Percentiles rank a stretch among this genome's conserved stretches.
Evolutionary conservation across 176 grass and related monocot species (phyloP).

Genomic region (Aegilops bicornis): DNA sequence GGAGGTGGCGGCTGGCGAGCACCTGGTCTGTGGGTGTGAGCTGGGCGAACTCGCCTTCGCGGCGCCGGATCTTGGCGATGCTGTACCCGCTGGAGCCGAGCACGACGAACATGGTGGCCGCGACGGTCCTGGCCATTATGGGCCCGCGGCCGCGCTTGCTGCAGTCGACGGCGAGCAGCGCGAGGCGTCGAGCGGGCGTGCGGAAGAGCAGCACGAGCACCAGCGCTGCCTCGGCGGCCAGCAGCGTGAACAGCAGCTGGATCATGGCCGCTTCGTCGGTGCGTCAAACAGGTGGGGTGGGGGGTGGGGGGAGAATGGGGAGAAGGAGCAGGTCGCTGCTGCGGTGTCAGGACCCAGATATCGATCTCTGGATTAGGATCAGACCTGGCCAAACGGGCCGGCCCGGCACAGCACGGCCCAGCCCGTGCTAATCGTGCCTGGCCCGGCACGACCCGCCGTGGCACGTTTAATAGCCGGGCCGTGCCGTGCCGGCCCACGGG

Average conservation of each 20-base stretch:
- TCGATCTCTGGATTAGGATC: no score
- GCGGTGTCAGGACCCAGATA: no score
- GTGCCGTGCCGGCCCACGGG: no score
- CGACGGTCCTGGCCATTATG: conserved; percentile 55
- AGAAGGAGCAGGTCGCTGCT: background rate
- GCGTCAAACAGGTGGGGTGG: background rate
- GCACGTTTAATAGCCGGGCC: no score
- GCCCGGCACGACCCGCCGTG: no score
- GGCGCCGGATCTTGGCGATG: conserved; percentile 56
- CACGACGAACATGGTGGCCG: conserved; percentile 51
- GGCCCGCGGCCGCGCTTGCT: conserved; percentile 59
- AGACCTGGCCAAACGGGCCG: no score
- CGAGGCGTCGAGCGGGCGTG: conserved; percentile 47
- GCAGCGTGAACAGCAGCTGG: conserved; percentile 60
- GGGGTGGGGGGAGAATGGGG: no score
- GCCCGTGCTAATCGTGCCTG: no score
- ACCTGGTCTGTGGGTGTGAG: conserved; percentile 68
- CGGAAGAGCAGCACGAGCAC: conserved; percentile 56
- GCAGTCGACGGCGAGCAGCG: conserved; percentile 44
- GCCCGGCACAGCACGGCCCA: no score
- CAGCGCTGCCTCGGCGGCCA: conserved; percentile 55
- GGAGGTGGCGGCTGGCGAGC: conserved; percentile 59
- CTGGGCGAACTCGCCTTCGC: conserved; percentile 35
- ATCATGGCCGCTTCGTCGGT: conserved; percentile 36
- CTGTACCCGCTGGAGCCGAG: conserved; percentile 53